phyloP scores from a whole-genome alignment of 495 filamentous ascomycete genomes.

The Cryomyces antarcticus region DNA sequence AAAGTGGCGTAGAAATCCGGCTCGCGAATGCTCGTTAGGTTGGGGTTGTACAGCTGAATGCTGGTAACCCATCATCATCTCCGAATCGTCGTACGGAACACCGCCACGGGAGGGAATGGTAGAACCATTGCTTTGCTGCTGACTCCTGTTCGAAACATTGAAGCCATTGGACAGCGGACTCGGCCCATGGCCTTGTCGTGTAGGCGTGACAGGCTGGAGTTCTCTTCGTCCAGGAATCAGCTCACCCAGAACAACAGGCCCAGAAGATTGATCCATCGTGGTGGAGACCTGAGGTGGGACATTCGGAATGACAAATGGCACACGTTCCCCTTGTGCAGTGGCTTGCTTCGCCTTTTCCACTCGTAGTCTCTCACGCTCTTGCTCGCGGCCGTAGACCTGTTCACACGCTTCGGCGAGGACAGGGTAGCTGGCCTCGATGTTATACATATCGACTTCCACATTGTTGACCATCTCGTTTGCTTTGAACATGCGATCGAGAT shows the following conservation, averaged over 20 bases:
- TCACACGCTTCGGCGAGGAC: slow-evolving; percentile 47
- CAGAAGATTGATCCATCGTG: slow-evolving; percentile 24
- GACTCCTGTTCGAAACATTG: slow-evolving; percentile 26
- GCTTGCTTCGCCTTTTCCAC: slow-evolving; percentile 28
- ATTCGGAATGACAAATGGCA: slow-evolving; percentile 15
- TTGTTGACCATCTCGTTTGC: slow-evolving; percentile 81
- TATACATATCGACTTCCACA: slow-evolving; percentile 71
- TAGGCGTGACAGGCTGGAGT: slow-evolving; percentile 31
- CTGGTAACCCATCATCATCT: slow-evolving; percentile 38
- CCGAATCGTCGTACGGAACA: slow-evolving; percentile 25
- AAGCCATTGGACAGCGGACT: slow-evolving; percentile 27
- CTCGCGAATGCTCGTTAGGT: slow-evolving; percentile 15
- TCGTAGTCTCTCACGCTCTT: slow-evolving; percentile 28
- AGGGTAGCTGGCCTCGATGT: slow-evolving; percentile 43
- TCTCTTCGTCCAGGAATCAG: slow-evolving; percentile 21
- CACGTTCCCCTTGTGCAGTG: slow-evolving; percentile 24
- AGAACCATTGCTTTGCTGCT: slow-evolving; percentile 45
- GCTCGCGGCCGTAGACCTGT: slow-evolving; percentile 52
- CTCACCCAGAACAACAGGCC: slow-evolving; percentile 40
- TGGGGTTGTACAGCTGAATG: slow-evolving; percentile 24
- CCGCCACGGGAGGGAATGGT: slow-evolving; percentile 29
- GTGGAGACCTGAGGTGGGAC: slow-evolving; percentile 28
- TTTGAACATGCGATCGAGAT: slow-evolving; percentile 57
- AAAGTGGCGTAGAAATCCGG: slow-evolving; percentile 7
- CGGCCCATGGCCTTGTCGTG: slow-evolving; percentile 21